A percentile compares a stretch with the other conserved stretches of the same genome.
Conservation (phyloP, 2,329 filamentous ascomycete genomes). For the Aspergillus niger region DNA sequence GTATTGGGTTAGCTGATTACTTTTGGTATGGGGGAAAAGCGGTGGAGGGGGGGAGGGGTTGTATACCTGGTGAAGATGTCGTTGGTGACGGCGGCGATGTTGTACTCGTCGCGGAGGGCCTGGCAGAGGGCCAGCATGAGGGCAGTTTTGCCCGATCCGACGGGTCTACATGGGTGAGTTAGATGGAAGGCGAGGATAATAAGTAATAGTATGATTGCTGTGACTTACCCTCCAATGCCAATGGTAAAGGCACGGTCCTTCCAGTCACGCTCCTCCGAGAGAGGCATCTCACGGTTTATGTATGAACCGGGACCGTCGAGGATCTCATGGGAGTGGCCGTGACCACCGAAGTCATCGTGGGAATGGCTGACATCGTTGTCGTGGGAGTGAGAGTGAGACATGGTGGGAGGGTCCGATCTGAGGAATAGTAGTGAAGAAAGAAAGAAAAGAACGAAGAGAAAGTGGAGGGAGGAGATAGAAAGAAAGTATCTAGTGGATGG, state of each 20-base stretch:
- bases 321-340: constrained; percentile 95
- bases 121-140: constrained; percentile 93
- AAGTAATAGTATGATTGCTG: neutral
- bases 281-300: constrained; percentile 86
- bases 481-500: neutral
- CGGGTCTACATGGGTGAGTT: constrained; percentile 62
- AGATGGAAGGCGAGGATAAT: neutral
- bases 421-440: neutral
- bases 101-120: constrained; percentile 76
- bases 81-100: constrained; percentile 94
- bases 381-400: constrained; percentile 46
- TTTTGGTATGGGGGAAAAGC: neutral
- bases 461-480: neutral
- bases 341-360: constrained; percentile 63
- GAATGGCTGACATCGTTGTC: constrained; percentile 40
- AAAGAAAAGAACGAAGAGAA: neutral
- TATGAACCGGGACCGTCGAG: constrained; percentile 91
- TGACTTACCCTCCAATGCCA: constrained; percentile 90
- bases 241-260: constrained; percentile 87
- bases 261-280: constrained; percentile 86
- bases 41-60: neutral
- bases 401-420: neutral
- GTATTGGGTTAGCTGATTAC: neutral
- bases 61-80: constrained; percentile 88
- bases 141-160: constrained; percentile 95